Conservation (phyloP, 352 stramenopile genomes). For the Phytopythium helicoides region DNA sequence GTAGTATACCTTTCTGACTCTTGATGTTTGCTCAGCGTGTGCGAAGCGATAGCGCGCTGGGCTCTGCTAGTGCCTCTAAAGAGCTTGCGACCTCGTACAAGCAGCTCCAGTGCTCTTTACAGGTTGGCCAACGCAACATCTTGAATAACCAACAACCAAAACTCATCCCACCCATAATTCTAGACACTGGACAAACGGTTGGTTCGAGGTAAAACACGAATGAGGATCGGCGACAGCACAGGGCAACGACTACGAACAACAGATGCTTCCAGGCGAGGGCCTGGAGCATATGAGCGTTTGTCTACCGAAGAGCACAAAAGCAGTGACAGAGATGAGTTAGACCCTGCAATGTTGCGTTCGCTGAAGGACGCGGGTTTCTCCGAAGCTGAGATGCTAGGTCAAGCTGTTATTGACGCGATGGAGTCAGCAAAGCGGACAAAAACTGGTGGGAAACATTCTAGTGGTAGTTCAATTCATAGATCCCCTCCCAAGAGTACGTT, state of each 20-base stretch:
- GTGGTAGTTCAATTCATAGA: neutral
- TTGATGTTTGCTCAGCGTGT: conserved; percentile 20
- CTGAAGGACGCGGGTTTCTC: neutral
- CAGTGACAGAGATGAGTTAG: neutral
- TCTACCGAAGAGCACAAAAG: neutral
- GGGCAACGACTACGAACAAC: neutral
- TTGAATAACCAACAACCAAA: too few species aligned
- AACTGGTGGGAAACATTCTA: too few species aligned
- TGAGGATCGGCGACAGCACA: neutral
- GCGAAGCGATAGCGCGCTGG: conserved; percentile 34
- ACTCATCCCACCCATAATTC: too few species aligned
- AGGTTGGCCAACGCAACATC: conserved; percentile 15
- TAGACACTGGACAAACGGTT: neutral
- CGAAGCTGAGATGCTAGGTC: conserved; percentile 1
- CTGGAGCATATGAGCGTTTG: conserved; percentile 20
- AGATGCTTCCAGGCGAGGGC: conserved; percentile 9
- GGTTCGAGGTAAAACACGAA: neutral
- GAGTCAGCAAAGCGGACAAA: neutral
- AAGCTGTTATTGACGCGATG: neutral
- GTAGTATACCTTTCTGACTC: too few species aligned
- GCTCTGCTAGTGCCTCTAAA: conserved; percentile 34
- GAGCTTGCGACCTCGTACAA: conserved; percentile 55
- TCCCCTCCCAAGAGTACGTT: conserved; percentile 17
- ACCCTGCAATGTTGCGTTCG: neutral
- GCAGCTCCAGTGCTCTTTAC: conserved; percentile 29